A percentile compares a stretch with the other conserved stretches of the same genome.
Evolutionary conservation across 176 grass and related monocot genomes (phyloP).

Genomic region (Alloteropsis semialata): DNA sequence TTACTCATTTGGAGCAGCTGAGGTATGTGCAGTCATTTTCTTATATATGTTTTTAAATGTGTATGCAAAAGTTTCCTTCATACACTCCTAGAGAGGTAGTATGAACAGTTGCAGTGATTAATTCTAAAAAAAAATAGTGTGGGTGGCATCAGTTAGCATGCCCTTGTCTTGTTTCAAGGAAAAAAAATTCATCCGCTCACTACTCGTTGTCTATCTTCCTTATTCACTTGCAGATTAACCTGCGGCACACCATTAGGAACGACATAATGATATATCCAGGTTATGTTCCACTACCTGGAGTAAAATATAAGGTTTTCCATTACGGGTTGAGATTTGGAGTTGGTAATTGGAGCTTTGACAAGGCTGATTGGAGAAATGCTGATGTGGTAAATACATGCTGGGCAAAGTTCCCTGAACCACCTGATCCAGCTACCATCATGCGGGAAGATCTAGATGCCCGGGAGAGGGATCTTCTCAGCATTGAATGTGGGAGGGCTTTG

Average conservation of each 20-base stretch:
- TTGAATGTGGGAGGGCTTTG: constrained; percentile 76
- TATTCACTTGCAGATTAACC: constrained; percentile 63
- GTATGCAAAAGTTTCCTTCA: background rate
- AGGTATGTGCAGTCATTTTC: constrained; percentile 50
- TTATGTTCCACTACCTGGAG: constrained; percentile 68
- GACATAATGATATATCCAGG: constrained; percentile 97
- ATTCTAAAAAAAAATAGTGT: constrained; percentile 16
- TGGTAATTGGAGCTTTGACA: constrained; percentile 96
- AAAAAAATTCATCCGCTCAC: background rate
- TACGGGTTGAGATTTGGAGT: constrained; percentile 90
- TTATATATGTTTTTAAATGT: background rate
- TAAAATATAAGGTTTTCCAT: constrained; percentile 83
- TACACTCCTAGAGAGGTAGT: background rate
- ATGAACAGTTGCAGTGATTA: background rate
- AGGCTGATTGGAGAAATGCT: constrained; percentile 80
- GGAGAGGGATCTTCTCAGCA: constrained; percentile 89
- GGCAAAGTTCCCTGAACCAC: constrained; percentile 86
- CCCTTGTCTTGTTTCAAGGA: constrained; percentile 3
- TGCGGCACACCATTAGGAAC: constrained; percentile 73
- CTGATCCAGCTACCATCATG: constrained; percentile 63
- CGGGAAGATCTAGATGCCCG: constrained; percentile 39
- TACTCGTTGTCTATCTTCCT: background rate
- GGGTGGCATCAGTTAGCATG: background rate
- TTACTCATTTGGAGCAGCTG: constrained; percentile 90
- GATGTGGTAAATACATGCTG: constrained; percentile 89